Conservation (phyloP, 2,329 filamentous ascomycete species). For the Aotearoamyces nothofagi region DNA sequence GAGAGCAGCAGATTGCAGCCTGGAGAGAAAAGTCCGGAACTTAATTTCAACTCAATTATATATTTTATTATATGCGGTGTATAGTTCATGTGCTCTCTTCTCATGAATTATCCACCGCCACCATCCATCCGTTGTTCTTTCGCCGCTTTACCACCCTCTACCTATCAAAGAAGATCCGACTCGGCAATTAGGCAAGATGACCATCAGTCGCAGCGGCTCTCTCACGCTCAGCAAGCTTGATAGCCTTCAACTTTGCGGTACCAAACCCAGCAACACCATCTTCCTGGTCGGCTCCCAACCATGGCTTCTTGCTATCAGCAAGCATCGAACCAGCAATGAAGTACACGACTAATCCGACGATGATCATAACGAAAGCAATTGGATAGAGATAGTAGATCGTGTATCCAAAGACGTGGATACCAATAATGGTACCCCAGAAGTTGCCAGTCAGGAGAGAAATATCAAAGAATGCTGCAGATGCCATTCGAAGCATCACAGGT, state of each 20-base stretch:
- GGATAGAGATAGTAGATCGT: slow-evolving; percentile 83
- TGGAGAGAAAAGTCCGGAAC: too few relatives aligned
- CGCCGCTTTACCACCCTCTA: too few relatives aligned
- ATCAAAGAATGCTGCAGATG: slow-evolving; percentile 88
- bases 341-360: slow-evolving; percentile 73
- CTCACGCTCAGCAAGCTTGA: slow-evolving; percentile 32
- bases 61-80: too few relatives aligned
- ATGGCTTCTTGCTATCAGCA: slow-evolving; percentile 86
- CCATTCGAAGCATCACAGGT: slow-evolving; percentile 78
- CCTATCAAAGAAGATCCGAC: too few relatives aligned
- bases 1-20: too few relatives aligned
- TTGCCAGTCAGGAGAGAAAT: slow-evolving; percentile 87
- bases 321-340: slow-evolving; percentile 71
- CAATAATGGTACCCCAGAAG: slow-evolving; percentile 95
- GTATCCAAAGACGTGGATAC: slow-evolving; percentile 70
- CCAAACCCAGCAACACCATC: slow-evolving; percentile 65
- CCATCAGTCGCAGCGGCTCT: too few relatives aligned
- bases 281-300: slow-evolving; percentile 81
- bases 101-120: too few relatives aligned
- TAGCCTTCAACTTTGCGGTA: slow-evolving; percentile 67
- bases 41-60: too few relatives aligned
- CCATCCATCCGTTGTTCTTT: too few relatives aligned
- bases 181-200: too few relatives aligned
- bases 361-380: slow-evolving; percentile 85
- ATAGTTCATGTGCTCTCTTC: too few relatives aligned